Conservation (phyloP, 768 basidiomycete species). For the Suillus luteus region DNA sequence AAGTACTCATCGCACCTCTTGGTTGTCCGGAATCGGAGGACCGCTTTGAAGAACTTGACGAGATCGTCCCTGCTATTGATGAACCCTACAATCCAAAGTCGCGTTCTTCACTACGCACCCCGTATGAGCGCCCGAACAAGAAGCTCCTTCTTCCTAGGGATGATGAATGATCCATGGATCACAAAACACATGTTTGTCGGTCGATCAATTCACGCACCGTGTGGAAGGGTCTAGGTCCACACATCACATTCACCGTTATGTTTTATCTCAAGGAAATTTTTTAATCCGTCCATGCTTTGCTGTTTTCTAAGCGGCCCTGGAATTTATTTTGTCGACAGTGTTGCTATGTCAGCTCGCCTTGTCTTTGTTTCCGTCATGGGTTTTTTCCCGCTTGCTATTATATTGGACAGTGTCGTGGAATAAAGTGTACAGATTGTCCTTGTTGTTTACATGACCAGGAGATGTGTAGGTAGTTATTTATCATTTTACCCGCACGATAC, state of each 20-base stretch:
- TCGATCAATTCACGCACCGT: not conserved
- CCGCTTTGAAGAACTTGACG: constrained; percentile 6
- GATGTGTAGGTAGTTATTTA: not conserved
- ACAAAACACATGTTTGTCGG: not conserved
- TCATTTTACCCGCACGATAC: not conserved
- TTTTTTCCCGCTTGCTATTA: not conserved
- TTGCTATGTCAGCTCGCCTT: not conserved
- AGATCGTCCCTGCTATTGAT: not conserved
- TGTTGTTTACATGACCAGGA: not conserved
- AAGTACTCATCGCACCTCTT: constrained; percentile 24
- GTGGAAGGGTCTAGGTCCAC: too few relatives aligned
- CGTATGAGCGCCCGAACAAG: not conserved
- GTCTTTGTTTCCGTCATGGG: not conserved
- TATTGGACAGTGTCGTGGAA: not conserved
- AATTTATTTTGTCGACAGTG: not conserved
- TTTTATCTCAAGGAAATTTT: not conserved
- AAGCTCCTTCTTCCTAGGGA: constrained; percentile 4
- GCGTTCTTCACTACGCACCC: not conserved
- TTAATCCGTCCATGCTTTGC: not conserved
- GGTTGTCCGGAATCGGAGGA: not conserved
- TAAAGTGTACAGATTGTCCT: not conserved
- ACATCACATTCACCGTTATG: not conserved
- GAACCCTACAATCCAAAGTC: constrained; percentile 1
- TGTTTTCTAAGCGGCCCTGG: not conserved
- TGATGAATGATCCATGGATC: constrained; percentile 1